phyloP scores from a whole-genome alignment of 495 filamentous ascomycete genomes.

The Penicillium lagena region DNA sequence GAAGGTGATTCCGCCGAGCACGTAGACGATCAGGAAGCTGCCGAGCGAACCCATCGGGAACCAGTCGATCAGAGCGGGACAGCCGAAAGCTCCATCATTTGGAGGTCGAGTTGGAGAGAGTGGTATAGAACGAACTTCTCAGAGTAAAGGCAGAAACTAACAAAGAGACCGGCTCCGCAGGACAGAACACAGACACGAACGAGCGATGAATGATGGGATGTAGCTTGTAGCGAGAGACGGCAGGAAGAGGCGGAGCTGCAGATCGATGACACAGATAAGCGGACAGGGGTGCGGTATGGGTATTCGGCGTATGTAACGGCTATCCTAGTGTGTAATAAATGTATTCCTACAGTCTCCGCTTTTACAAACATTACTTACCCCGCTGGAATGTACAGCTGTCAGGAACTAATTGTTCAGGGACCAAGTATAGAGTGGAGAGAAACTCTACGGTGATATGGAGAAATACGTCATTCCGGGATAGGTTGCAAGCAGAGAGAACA shows the following conservation, averaged over 20 bases:
- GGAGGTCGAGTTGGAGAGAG: not conserved
- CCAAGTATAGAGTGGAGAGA: no score
- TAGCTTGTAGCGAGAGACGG: not conserved
- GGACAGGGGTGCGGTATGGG: not conserved
- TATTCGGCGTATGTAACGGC: not conserved
- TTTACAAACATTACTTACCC: not conserved
- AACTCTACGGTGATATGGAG: no score
- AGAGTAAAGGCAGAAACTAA: constrained; percentile 3
- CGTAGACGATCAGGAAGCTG: constrained; percentile 66
- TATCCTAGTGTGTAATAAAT: not conserved
- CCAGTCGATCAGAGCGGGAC: constrained; percentile 27
- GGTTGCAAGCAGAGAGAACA: not conserved
- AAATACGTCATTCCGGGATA: no score
- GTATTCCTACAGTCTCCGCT: not conserved
- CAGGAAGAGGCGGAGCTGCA: not conserved
- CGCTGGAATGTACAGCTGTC: no score
- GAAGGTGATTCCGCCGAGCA: constrained; percentile 88
- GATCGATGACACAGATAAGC: not conserved
- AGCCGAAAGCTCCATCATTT: constrained; percentile 31
- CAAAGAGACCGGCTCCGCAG: constrained; percentile 15
- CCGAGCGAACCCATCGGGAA: constrained; percentile 62
- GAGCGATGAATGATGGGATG: not conserved
- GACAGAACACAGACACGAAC: not conserved
- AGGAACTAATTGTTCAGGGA: no score
- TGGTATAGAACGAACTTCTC: constrained; percentile 1